Base-by-base conservation (phyloP, 768 basidiomycete genomes). In the Boletus pseudo-olivaceus region DNA sequence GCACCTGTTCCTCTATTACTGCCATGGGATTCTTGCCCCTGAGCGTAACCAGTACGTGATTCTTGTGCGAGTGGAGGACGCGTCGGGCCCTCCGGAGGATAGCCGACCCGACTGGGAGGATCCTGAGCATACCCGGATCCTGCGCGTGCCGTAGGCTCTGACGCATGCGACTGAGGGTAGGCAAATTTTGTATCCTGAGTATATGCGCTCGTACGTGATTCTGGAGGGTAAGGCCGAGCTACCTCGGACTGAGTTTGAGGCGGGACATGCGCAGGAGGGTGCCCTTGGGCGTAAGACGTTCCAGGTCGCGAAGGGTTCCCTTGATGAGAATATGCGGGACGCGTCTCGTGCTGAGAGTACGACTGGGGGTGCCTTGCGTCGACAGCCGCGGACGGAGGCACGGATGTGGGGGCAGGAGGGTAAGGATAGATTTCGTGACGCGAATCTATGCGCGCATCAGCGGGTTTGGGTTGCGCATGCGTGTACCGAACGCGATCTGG, bases 361-460 rank as follows among this genome's bases (percentile, higher is more conserved):
- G 64, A 43, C 19, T 66, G 64, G 27, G 64, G 8, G 29, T 67
- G 62, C 10, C 66, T 57, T 11, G 59, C 15, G 5, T 68, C 66
- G 20, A 59, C 29, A 5, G 62, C 42, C 37, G 64, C 29, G 30
- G 63, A 35, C 3, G 58, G 10, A 43, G 66, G 46, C 2, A 57
- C 55, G 17, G 65, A 42, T 14, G 62, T 3, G 27, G 63, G 34
- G 10, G 53, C 38, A 54, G 54, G 12, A 6, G 54, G 52, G 11
- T 67, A 57, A 47, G 62, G 2, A 26, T 63, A 68, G 45, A 68
- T 50, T 17, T 66, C 66, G 14, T 66, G 63, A 47, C 66, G 66
- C 26, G 62, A 57, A 38, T 67, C 67, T 50, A 67, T 45, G 47
- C 64, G 66, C 3, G 57, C 32, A 43, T 68, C 67, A 8, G 56